Evolutionary conservation across 208 protist species (phyloP).

Genomic region (Trypanosomatidae sp.): DNA sequence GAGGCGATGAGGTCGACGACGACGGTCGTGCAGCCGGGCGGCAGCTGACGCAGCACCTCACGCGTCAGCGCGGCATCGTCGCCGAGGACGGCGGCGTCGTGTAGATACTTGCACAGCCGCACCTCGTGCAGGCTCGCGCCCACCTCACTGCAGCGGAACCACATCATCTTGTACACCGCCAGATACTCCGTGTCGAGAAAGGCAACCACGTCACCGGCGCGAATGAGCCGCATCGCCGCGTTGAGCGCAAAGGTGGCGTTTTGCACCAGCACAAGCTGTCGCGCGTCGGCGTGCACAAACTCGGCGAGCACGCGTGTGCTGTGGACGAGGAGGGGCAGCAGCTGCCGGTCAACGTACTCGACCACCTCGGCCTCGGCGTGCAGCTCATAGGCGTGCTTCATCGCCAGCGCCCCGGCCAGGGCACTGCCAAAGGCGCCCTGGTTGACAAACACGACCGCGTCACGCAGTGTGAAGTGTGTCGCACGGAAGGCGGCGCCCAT

Average conservation of each 20-base stretch:
- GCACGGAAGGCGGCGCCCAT: slow-evolving; percentile 34
- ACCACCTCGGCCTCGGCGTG: slow-evolving; percentile 75
- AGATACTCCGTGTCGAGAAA: slow-evolving; percentile 80
- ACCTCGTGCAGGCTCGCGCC: slow-evolving; percentile 54
- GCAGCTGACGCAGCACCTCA: slow-evolving; percentile 44
- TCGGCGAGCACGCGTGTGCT: slow-evolving; percentile 49
- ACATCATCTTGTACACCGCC: slow-evolving; percentile 86
- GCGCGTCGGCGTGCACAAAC: slow-evolving; percentile 56
- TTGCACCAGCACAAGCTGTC: slow-evolving; percentile 76
- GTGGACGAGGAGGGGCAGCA: slow-evolving; percentile 76
- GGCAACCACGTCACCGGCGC: slow-evolving; percentile 52
- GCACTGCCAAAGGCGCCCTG: slow-evolving; percentile 88
- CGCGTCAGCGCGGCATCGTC: slow-evolving; percentile 39
- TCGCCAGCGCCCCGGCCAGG: slow-evolving; percentile 36
- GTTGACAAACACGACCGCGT: slow-evolving; percentile 79
- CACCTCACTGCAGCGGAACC: slow-evolving; percentile 63
- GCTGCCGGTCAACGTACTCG: slow-evolving; percentile 73
- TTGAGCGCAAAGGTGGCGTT: slow-evolving; percentile 87
- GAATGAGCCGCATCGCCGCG: slow-evolving; percentile 65
- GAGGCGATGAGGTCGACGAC: slow-evolving; percentile 86
- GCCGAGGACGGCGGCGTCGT: slow-evolving; percentile 47
- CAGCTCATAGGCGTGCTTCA: slow-evolving; percentile 65
- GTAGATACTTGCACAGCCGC: slow-evolving; percentile 31
- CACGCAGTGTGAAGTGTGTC: slow-evolving; percentile 55
- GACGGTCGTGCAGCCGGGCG: slow-evolving; percentile 49